Conservation (phyloP, 345 rosid genomes). For the Theobroma cacao region DNA sequence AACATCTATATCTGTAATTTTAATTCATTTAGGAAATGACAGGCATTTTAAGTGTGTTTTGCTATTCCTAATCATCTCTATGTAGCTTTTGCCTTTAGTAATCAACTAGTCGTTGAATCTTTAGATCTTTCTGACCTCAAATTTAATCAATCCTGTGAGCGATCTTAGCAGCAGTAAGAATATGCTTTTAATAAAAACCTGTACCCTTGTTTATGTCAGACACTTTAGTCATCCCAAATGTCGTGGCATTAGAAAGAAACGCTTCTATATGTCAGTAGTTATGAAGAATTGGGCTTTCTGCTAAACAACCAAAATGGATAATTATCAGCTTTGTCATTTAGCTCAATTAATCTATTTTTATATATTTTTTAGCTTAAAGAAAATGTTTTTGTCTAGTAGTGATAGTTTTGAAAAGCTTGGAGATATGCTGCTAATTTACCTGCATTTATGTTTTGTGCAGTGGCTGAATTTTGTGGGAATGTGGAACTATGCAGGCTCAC, state of each 20-base stretch:
- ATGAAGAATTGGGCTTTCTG: neutral
- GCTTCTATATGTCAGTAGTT: neutral
- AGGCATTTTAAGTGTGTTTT: neutral
- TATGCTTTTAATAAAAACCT: neutral
- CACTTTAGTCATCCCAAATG: neutral
- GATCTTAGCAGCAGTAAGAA: neutral
- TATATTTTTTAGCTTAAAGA: neutral
- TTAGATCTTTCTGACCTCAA: neutral
- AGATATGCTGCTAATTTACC: constrained; percentile 15
- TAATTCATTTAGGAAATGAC: neutral
- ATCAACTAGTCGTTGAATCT: neutral
- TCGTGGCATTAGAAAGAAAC: neutral
- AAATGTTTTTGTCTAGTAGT: neutral
- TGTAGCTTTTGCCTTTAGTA: neutral
- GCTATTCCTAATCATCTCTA: neutral
- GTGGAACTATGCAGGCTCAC: constrained; percentile 93
- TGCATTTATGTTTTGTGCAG: constrained; percentile 45
- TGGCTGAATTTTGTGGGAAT: constrained; percentile 88
- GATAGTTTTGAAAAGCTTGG: neutral
- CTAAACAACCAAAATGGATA: neutral
- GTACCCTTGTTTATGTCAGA: neutral
- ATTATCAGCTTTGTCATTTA: neutral
- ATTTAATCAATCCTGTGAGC: neutral
- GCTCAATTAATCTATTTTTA: neutral
- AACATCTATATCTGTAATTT: neutral